Conservation (phyloP, 2,329 filamentous ascomycete species). For the Bipolaris oryzae region DNA sequence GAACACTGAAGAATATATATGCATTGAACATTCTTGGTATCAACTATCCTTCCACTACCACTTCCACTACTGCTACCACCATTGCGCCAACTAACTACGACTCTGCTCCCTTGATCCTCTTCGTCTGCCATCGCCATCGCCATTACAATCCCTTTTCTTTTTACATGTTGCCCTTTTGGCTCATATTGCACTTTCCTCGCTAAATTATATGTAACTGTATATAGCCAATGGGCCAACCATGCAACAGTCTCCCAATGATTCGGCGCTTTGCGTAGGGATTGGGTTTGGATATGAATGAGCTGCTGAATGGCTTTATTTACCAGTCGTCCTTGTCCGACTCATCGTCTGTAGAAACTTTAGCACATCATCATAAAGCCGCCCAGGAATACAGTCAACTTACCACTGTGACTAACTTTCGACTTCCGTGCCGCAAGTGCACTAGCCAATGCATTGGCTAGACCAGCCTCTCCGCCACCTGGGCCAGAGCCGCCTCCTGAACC, state of each 20-base stretch:
- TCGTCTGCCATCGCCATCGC: neutral
- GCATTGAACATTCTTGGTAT: conserved; percentile 12
- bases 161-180: neutral
- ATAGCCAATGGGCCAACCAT: neutral
- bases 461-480: conserved; percentile 39
- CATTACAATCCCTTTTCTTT: neutral
- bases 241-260: neutral
- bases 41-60: conserved; percentile 3
- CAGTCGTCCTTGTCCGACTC: conserved; percentile 79
- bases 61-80: neutral
- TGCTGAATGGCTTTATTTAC: conserved; percentile 48
- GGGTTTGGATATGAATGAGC: neutral
- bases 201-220: neutral
- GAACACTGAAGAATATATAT: conserved; percentile 7
- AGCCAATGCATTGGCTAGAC: conserved; percentile 65
- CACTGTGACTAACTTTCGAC: conserved; percentile 91
- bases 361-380: conserved; percentile 12
- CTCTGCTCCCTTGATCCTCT: neutral
- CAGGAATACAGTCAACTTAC: conserved; percentile 59
- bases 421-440: conserved; percentile 86
- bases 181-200: neutral
- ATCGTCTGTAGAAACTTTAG: conserved; percentile 65
- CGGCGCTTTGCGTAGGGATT: conserved; percentile 1
- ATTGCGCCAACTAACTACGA: neutral
- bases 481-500: conserved; percentile 56